These are phyloP conservation scores for Chlorella variabilis DNA, from an alignment of 163 green algal species.

Conservation along the genomic window DNA sequence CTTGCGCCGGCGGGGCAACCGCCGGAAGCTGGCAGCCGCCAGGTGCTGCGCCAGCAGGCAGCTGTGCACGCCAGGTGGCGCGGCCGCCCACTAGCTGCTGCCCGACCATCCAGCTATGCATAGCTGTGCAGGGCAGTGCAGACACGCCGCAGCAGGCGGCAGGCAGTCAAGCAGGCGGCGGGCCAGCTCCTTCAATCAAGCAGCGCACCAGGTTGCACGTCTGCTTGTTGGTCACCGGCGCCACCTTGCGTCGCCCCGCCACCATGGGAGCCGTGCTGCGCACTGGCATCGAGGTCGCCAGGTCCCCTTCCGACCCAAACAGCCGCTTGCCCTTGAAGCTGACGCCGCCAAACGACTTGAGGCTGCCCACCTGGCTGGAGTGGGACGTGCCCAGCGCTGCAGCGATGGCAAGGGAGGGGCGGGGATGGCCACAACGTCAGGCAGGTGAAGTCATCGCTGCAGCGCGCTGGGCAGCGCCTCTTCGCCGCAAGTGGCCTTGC, in stretches of 20 bases:
- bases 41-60: no score
- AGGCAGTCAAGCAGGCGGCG: no score
- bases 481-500: no score
- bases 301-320: constrained; percentile 10
- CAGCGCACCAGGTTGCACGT: constrained; percentile 24
- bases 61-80: background rate
- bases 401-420: background rate
- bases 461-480: no score
- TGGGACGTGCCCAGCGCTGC: constrained; percentile 26
- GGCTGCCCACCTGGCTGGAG: constrained; percentile 38
- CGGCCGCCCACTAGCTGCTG: background rate
- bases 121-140: background rate
- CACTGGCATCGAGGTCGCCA: constrained; percentile 25
- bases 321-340: constrained; percentile 23
- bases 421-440: no score
- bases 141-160: background rate
- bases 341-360: constrained; percentile 29
- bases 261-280: constrained; percentile 5
- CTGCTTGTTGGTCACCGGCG: background rate
- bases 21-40: no score
- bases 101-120: no score
- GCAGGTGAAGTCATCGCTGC: no score
- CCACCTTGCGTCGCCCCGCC: background rate
- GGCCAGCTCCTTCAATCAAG: no score
- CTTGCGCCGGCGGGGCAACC: no score